Conservation (phyloP, 225 moss, liverwort and hornwort species). For the Anthoceros angustus region DNA sequence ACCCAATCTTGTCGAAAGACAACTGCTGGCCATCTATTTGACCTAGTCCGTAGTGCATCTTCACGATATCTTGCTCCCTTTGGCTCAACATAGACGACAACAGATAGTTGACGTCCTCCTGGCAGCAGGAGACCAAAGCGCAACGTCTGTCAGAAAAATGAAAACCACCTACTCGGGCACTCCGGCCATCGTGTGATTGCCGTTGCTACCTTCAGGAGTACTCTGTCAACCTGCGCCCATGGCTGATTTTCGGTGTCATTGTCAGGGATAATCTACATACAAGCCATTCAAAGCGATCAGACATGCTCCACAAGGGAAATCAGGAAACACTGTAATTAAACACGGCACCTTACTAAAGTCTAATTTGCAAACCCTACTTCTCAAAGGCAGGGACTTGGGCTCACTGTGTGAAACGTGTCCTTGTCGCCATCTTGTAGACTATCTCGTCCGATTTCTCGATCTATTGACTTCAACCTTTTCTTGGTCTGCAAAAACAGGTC, state of each 20-base stretch:
- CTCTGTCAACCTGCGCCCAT: conserved; percentile 78
- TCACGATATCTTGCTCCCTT: conserved; percentile 83
- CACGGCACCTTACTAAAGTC: too few species aligned
- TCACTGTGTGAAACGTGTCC: conserved; percentile 78
- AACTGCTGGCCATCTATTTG: conserved; percentile 65
- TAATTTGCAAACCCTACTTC: neutral
- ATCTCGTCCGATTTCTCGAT: conserved; percentile 66
- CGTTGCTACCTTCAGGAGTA: conserved; percentile 65
- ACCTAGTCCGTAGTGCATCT: conserved; percentile 83
- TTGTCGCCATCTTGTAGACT: conserved; percentile 56
- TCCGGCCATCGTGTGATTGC: neutral
- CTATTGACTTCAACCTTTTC: conserved; percentile 73
- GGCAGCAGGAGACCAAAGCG: conserved; percentile 5
- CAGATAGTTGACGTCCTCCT: conserved; percentile 82
- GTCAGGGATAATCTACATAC: conserved; percentile 67
- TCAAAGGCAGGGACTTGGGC: neutral
- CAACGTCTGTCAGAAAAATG: neutral
- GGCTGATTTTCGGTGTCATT: conserved; percentile 71
- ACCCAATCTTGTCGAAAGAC: conserved; percentile 84
- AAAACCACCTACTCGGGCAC: neutral
- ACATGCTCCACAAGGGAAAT: too few species aligned
- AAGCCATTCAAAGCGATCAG: neutral
- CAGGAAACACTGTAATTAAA: neutral
- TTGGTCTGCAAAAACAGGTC: conserved; percentile 36
- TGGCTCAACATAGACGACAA: conserved; percentile 63